Percentiles rank a stretch among this genome's conserved stretches.
Conservation (phyloP, 805 yeast species). For the Candida manassasensis region DNA sequence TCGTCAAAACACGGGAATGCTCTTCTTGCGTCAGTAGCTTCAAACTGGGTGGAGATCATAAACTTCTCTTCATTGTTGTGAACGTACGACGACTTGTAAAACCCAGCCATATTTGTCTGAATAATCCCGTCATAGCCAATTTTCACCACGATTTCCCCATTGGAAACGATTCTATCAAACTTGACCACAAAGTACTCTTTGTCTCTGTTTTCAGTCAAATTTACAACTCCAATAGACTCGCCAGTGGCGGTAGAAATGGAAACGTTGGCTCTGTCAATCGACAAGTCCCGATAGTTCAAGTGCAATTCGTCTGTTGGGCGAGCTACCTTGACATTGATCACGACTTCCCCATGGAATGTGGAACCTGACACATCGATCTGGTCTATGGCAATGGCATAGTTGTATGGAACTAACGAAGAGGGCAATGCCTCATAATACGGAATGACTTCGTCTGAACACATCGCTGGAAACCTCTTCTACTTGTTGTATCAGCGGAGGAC, state of each 20-base stretch:
- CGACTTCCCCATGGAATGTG: conserved; percentile 44
- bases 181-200: conserved; percentile 61
- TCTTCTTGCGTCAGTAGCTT: conserved; percentile 55
- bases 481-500: no score
- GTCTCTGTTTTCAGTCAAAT: conserved; percentile 28
- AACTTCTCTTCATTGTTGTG: conserved; percentile 33
- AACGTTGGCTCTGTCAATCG: conserved; percentile 17
- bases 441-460: neutral
- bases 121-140: conserved; percentile 40
- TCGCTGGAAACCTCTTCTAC: neutral
- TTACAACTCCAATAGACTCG: conserved; percentile 8
- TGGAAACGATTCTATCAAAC: conserved; percentile 33
- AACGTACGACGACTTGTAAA: conserved; percentile 44
- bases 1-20: conserved; percentile 59
- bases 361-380: conserved; percentile 53
- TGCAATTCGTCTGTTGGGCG: conserved; percentile 41
- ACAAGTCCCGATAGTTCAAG: conserved; percentile 45
- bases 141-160: conserved; percentile 17
- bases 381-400: conserved; percentile 59
- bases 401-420: conserved; percentile 61
- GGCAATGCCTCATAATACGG: conserved; percentile 52
- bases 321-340: conserved; percentile 43
- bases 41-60: conserved; percentile 53
- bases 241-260: conserved; percentile 23
- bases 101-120: conserved; percentile 54